These are phyloP conservation scores for Trichosporon coremiiforme DNA, from an alignment of 1,284 basidiomycete species.

Conservation along the genomic window DNA sequence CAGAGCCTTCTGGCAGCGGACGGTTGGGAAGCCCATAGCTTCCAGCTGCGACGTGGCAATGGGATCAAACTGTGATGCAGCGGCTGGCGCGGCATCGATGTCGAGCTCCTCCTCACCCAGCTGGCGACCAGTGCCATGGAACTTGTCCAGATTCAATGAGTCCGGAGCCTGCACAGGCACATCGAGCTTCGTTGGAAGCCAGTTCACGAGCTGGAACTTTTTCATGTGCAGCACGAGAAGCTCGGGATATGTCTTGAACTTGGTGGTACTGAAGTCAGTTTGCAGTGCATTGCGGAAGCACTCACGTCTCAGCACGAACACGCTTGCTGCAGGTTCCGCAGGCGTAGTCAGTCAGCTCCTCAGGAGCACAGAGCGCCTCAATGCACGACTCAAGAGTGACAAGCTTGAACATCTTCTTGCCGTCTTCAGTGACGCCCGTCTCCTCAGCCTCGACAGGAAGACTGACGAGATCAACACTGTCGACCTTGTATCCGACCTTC, in stretches of 20 bases:
- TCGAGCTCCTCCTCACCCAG: constrained; percentile 66
- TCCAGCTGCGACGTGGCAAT: constrained; percentile 73
- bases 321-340: constrained; percentile 66
- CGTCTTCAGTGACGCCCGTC: constrained; percentile 63
- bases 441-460: constrained; percentile 71
- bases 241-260: constrained; percentile 84
- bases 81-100: constrained; percentile 64
- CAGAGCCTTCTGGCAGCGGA: constrained; percentile 84
- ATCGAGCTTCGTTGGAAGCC: constrained; percentile 95
- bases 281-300: neutral
- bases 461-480: constrained; percentile 75
- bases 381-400: constrained; percentile 71
- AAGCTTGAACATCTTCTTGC: constrained; percentile 67
- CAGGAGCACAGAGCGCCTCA: constrained; percentile 66
- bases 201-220: constrained; percentile 94
- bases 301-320: constrained; percentile 69
- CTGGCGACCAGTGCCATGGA: constrained; percentile 74
- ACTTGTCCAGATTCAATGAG: constrained; percentile 66
- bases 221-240: constrained; percentile 87
- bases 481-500: constrained; percentile 82
- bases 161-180: constrained; percentile 77
- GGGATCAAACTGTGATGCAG: constrained; percentile 64
- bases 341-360: constrained; percentile 68
- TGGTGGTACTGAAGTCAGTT: constrained; percentile 62
- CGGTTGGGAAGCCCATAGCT: constrained; percentile 81